A percentile compares a stretch with the other conserved stretches of the same genome.
Evolutionary conservation across 768 basidiomycete species (phyloP).

Genomic region (Podaxis sp.): DNA sequence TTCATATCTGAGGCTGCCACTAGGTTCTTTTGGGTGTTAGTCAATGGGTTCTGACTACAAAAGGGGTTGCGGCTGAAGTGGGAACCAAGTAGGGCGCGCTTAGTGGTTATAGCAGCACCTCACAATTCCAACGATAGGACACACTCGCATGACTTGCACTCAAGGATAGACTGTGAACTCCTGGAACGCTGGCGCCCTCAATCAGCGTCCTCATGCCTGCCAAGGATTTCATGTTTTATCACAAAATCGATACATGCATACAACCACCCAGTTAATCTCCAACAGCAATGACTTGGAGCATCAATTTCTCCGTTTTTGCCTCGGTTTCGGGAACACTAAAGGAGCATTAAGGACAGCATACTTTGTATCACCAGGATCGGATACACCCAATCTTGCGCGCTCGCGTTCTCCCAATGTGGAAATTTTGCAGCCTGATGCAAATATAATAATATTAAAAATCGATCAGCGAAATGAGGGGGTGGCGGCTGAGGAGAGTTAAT

Average conservation of each 20-base stretch:
- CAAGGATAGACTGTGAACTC: not conserved
- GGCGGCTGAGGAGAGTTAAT: constrained; percentile 18
- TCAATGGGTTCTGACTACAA: too few relatives aligned
- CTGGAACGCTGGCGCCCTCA: not conserved
- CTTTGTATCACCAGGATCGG: constrained; percentile 61
- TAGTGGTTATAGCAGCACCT: not conserved
- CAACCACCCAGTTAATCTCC: not conserved
- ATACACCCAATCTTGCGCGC: constrained; percentile 66
- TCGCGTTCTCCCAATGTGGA: constrained; percentile 57
- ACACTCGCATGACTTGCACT: not conserved
- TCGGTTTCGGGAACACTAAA: constrained; percentile 76
- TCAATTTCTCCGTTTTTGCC: constrained; percentile 35
- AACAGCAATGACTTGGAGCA: not conserved
- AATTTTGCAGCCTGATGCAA: constrained; percentile 67
- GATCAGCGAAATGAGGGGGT: constrained; percentile 25
- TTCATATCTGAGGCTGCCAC: too few relatives aligned
- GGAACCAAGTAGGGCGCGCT: too few relatives aligned
- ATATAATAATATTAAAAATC: constrained; percentile 32
- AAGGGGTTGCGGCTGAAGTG: too few relatives aligned
- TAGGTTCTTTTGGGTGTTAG: too few relatives aligned
- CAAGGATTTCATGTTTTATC: not conserved
- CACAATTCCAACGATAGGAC: not conserved
- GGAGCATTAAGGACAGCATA: constrained; percentile 76
- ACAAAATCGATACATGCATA: not conserved
- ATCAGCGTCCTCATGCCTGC: not conserved